Percentiles rank a stretch among this genome's conserved stretches.
Evolutionary conservation across 2,329 filamentous ascomycete genomes (phyloP).

Genomic region (Cryphonectria parasitica): DNA sequence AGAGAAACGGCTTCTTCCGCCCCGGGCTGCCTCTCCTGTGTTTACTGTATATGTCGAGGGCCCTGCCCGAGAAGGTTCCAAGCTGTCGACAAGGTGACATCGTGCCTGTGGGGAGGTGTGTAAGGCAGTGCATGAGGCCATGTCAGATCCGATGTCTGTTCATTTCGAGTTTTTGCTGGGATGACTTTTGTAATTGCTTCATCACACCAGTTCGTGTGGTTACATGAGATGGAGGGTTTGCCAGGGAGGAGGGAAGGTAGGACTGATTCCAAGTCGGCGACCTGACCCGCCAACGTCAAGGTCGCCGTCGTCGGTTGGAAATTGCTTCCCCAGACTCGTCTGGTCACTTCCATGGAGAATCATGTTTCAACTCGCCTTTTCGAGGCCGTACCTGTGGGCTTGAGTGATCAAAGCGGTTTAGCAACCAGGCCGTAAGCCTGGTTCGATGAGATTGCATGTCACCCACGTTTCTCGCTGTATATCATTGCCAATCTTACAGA

Average conservation of each 20-base stretch:
- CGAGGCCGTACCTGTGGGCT: no score
- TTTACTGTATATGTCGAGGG: not conserved
- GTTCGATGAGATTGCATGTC: not conserved
- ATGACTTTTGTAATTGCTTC: not conserved
- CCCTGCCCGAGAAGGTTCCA: not conserved
- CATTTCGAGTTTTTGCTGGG: not conserved
- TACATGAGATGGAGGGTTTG: not conserved
- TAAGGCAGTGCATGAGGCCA: not conserved
- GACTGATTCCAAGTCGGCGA: constrained; percentile 2
- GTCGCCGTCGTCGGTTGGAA: not conserved
- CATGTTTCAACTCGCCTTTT: constrained; percentile 6
- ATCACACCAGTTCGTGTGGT: not conserved
- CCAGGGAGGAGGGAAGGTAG: not conserved
- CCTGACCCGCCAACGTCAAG: constrained; percentile 7
- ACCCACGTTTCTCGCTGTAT: constrained; percentile 9
- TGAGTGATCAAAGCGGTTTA: constrained; percentile 3
- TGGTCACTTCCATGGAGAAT: not conserved
- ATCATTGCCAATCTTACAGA: constrained; percentile 18
- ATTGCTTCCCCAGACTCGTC: constrained; percentile 8
- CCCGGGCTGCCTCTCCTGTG: not conserved
- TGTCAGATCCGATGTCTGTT: not conserved
- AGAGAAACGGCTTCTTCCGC: constrained; percentile 1
- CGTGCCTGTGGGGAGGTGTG: not conserved
- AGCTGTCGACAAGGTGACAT: not conserved
- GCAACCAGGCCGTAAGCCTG: not conserved